Percentiles rank a stretch among this genome's conserved stretches.
Evolutionary conservation across 129 eudicot species (phyloP).

Genomic region (Scalesia atractyloides): DNA sequence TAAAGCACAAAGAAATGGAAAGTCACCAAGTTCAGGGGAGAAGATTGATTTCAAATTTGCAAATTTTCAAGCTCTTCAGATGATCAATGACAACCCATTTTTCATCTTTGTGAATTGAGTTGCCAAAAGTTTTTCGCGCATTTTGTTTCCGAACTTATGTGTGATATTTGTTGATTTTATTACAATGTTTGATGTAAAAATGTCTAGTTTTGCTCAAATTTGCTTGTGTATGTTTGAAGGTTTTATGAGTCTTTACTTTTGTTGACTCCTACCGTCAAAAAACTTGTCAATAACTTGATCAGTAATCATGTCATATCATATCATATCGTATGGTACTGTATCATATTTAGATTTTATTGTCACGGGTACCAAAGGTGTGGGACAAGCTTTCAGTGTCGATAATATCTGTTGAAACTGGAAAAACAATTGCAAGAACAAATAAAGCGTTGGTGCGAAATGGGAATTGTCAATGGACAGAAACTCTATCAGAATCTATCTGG

Average conservation of each 20-base stretch:
- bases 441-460: conserved; percentile 77
- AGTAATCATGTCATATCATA: conserved; percentile 5
- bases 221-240: background rate
- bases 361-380: conserved; percentile 94
- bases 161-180: background rate
- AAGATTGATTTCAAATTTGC: conserved; percentile 77
- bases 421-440: conserved; percentile 61
- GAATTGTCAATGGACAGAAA: conserved; percentile 80
- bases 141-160: background rate
- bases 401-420: conserved; percentile 78
- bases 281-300: conserved; percentile 4
- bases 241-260: conserved; percentile 17
- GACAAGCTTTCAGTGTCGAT: conserved; percentile 82
- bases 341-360: background rate
- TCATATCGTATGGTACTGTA: background rate
- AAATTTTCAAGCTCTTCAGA: conserved; percentile 88
- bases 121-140: background rate
- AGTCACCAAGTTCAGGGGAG: conserved; percentile 46
- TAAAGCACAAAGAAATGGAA: conserved; percentile 55
- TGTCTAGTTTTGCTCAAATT: background rate
- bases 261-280: background rate
- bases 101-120: conserved; percentile 4
- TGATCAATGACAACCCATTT: conserved; percentile 8
- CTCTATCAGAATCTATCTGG: conserved; percentile 70
- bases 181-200: background rate